A percentile compares a stretch with the other conserved stretches of the same genome.
phyloP scores from a whole-genome alignment of 345 rosid species.

The Geranium brycei region DNA sequence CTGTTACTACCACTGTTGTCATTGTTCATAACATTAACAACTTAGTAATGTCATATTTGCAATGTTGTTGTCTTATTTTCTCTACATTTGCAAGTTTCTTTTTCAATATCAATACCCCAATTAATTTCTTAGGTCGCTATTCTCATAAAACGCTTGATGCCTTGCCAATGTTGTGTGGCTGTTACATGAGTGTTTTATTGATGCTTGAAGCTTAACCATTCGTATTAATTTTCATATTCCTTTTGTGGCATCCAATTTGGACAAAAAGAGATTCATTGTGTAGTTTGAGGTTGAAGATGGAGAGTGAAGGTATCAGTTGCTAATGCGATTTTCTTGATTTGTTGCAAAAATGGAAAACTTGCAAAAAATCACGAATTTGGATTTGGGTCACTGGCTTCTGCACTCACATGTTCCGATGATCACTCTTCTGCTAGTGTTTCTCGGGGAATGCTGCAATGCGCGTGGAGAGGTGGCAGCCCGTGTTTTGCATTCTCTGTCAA shows the following conservation, averaged over 20 bases:
- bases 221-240: conserved; percentile 19
- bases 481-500: conserved; percentile 69
- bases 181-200: neutral
- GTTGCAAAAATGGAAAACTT: conserved; percentile 33
- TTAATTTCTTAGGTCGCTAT: too few relatives aligned
- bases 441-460: conserved; percentile 68
- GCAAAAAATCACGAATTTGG: conserved; percentile 12
- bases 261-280: neutral
- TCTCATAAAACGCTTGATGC: too few relatives aligned
- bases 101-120: too few relatives aligned
- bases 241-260: conserved; percentile 6
- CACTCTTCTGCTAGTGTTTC: too few relatives aligned
- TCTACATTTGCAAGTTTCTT: too few relatives aligned
- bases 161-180: neutral
- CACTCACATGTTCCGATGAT: too few relatives aligned
- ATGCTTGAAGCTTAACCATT: conserved; percentile 11
- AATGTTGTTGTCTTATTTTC: too few relatives aligned
- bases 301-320: conserved; percentile 9
- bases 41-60: too few relatives aligned
- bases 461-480: conserved; percentile 55
- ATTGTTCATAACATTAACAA: too few relatives aligned
- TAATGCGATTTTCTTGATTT: conserved; percentile 4
- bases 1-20: too few relatives aligned
- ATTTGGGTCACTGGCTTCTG: conserved; percentile 12
- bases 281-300: conserved; percentile 3